These are phyloP conservation scores for Globisporangium echinulatum DNA, from an alignment of 352 stramenopile genomes.

Conservation along the genomic window DNA sequence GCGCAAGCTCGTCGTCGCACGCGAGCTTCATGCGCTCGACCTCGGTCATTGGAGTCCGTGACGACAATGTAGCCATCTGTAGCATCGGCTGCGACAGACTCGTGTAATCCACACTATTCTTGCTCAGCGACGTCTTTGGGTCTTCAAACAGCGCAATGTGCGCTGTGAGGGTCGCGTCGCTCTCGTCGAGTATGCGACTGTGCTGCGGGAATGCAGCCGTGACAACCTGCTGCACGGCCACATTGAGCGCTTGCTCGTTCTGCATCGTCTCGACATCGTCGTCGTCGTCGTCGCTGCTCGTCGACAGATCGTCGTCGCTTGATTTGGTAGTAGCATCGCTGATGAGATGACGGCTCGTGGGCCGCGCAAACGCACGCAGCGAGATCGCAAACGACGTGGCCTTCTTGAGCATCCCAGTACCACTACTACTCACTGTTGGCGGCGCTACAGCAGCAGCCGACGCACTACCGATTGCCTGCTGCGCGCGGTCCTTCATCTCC, in stretches of 20 bases:
- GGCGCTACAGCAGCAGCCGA: neutral
- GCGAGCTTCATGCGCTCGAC: constrained; percentile 30
- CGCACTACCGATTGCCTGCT: constrained; percentile 13
- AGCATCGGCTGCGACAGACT: neutral
- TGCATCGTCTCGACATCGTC: constrained; percentile 25
- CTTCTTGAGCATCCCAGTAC: constrained; percentile 10
- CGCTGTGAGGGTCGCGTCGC: constrained; percentile 26
- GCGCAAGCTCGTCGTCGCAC: constrained; percentile 34
- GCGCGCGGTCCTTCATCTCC: constrained; percentile 38
- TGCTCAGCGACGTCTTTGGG: constrained; percentile 17
- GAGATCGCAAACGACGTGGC: constrained; percentile 36
- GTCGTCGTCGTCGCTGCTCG: constrained; percentile 36
- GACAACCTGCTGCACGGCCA: constrained; percentile 40
- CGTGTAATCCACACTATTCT: neutral
- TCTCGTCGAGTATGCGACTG: constrained; percentile 19
- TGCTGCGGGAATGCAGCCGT: constrained; percentile 39
- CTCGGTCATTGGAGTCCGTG: constrained; percentile 19
- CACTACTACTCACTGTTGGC: neutral
- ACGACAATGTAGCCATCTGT: neutral
- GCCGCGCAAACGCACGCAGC: constrained; percentile 18
- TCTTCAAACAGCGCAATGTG: constrained; percentile 57
- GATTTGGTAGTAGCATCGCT: neutral
- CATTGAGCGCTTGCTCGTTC: constrained; percentile 47
- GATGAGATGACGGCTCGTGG: neutral
- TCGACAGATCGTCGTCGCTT: constrained; percentile 43